phyloP scores from a whole-genome alignment of 129 eudicot species.

The Pseudognaphalium luteoalbum region DNA sequence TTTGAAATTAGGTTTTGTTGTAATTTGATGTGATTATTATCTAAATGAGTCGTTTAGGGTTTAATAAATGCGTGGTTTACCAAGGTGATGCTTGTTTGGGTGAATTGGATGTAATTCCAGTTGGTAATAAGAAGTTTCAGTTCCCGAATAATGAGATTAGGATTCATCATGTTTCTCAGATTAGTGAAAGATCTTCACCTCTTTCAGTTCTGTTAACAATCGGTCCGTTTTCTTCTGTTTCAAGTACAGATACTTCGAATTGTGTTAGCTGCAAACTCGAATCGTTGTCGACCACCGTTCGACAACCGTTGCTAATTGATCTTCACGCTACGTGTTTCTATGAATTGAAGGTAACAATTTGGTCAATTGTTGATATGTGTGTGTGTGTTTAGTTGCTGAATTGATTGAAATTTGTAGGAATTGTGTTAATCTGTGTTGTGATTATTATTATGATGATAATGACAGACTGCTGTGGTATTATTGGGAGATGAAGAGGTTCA shows the following conservation, averaged over 20 bases:
- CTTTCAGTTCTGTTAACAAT: slow-evolving; percentile 73
- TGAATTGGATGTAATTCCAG: slow-evolving; percentile 61
- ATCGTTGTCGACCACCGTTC: slow-evolving; percentile 35
- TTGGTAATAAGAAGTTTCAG: slow-evolving; percentile 47
- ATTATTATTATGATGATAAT: background rate
- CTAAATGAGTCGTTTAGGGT: slow-evolving; percentile 83
- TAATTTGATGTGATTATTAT: slow-evolving; percentile 5
- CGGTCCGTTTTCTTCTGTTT: slow-evolving; percentile 36
- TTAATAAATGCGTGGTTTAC: slow-evolving; percentile 46
- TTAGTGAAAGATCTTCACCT: slow-evolving; percentile 70
- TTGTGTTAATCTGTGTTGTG: slow-evolving; percentile 2
- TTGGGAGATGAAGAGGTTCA: slow-evolving; percentile 83
- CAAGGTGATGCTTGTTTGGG: slow-evolving; percentile 73
- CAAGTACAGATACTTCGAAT: background rate
- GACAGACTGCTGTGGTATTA: slow-evolving; percentile 80
- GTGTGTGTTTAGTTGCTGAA: background rate
- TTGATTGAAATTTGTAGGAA: background rate
- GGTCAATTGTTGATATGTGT: background rate
- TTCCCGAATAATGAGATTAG: slow-evolving; percentile 87
- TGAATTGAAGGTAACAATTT: slow-evolving; percentile 54
- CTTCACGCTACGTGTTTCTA: slow-evolving; percentile 80
- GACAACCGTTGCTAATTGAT: slow-evolving; percentile 49
- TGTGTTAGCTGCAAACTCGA: slow-evolving; percentile 82
- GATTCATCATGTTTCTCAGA: slow-evolving; percentile 56
- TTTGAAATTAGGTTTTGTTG: background rate